Evolutionary conservation across 2,329 filamentous ascomycete genomes (phyloP).

Genomic region (Hymenoscyphus albidus): DNA sequence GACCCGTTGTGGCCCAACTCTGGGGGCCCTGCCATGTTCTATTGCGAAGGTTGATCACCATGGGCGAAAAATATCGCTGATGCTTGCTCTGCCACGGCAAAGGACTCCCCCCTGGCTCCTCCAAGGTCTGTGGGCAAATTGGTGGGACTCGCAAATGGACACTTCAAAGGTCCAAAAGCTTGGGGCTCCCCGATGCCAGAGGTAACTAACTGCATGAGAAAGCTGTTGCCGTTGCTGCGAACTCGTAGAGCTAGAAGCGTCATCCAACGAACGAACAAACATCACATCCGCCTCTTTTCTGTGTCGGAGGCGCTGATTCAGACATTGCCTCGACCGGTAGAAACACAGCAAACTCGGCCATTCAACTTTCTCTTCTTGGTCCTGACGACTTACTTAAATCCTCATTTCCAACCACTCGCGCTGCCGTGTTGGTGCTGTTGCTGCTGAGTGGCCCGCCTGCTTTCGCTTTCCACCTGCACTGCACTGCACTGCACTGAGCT

Average conservation of each 20-base stretch:
- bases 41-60: constrained; percentile 1
- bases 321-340: constrained; percentile 21
- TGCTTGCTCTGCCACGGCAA: constrained; percentile 9
- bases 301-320: constrained; percentile 15
- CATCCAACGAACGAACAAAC: constrained; percentile 25
- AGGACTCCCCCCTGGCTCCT: constrained; percentile 2
- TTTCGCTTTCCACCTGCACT: constrained; percentile 18
- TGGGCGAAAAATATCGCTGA: background rate
- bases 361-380: constrained; percentile 12
- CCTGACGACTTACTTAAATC: constrained; percentile 17
- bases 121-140: constrained; percentile 29
- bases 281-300: constrained; percentile 19
- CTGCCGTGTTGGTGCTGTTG: constrained; percentile 14
- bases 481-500: constrained; percentile 20
- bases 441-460: constrained; percentile 29
- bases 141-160: constrained; percentile 27
- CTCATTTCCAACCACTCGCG: constrained; percentile 25
- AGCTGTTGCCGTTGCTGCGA: constrained; percentile 10
- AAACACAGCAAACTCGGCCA: constrained; percentile 13
- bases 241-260: constrained; percentile 27
- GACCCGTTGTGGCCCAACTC: constrained; percentile 20
- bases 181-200: constrained; percentile 24
- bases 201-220: constrained; percentile 18
- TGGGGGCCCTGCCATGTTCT: background rate
- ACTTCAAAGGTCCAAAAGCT: constrained; percentile 24